phyloP scores from a whole-genome alignment of 306 rosid genomes.

The Purshia tridentata region DNA sequence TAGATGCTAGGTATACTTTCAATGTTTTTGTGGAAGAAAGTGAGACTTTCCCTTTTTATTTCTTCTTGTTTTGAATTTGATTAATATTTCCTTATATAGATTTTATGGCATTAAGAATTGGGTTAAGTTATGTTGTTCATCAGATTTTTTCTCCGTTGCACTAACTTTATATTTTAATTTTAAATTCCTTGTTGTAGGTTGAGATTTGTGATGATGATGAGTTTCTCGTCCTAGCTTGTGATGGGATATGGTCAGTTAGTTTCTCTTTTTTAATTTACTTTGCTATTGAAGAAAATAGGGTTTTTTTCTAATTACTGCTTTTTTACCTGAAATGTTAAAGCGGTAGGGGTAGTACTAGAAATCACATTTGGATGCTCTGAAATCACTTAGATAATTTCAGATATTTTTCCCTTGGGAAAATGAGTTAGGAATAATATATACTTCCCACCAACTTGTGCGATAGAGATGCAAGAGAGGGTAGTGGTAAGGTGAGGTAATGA shows the following conservation, averaged over 20 bases:
- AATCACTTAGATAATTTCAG: background rate
- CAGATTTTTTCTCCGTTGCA: background rate
- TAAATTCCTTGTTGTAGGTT: constrained; percentile 40
- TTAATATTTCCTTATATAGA: background rate
- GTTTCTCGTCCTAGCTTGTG: constrained; percentile 92
- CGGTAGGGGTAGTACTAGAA: background rate
- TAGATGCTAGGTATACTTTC: background rate
- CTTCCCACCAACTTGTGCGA: too few relatives aligned
- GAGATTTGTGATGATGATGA: constrained; percentile 89
- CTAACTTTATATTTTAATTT: constrained; percentile 6
- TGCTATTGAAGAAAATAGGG: background rate
- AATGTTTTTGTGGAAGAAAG: background rate
- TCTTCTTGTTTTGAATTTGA: background rate
- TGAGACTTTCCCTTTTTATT: background rate
- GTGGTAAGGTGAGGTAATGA: too few relatives aligned
- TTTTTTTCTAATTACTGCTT: background rate
- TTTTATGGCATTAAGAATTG: constrained; percentile 17
- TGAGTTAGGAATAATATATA: too few relatives aligned
- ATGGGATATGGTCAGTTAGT: constrained; percentile 84
- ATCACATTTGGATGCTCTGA: background rate
- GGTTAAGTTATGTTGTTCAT: background rate
- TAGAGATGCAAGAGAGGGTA: too few relatives aligned
- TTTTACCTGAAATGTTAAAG: too few relatives aligned
- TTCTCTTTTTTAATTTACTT: background rate
- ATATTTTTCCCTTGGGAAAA: background rate